These are phyloP conservation scores for Candida pini DNA, from an alignment of 805 yeast species.

Conservation along the genomic window DNA sequence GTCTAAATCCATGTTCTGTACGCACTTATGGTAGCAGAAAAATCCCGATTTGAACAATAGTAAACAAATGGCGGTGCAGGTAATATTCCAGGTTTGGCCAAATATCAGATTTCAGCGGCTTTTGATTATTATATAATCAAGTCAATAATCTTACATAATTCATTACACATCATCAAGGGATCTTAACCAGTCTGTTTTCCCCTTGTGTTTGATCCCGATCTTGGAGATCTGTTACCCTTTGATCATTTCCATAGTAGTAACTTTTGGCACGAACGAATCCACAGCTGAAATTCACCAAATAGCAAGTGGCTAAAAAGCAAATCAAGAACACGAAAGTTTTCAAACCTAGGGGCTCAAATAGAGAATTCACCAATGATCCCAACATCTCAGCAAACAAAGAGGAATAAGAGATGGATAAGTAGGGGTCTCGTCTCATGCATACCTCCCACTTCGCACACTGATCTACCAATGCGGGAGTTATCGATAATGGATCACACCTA, in stretches of 20 bases:
- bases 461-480: conserved; percentile 53
- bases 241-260: too few species aligned
- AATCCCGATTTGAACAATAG: too few species aligned
- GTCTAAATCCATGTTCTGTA: too few species aligned
- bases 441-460: conserved; percentile 58
- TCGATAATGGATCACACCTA: conserved; percentile 48
- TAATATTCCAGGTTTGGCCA: too few species aligned
- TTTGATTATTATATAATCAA: background rate
- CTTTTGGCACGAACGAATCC: conserved; percentile 59
- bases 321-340: conserved; percentile 45
- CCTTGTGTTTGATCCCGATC: too few species aligned
- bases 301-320: conserved; percentile 34
- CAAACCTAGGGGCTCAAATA: conserved; percentile 63
- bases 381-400: conserved; percentile 56
- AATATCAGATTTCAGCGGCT: too few species aligned
- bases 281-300: conserved; percentile 56
- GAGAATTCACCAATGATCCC: conserved; percentile 55
- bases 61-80: too few species aligned
- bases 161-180: too few species aligned
- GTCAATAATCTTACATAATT: background rate
- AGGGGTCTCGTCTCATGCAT: conserved; percentile 59
- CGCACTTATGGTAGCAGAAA: too few species aligned
- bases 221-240: too few species aligned
- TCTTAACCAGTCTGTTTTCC: too few species aligned
- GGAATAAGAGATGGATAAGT: conserved; percentile 44